Conservation (phyloP, 768 basidiomycete genomes). For the Suillus sp. region DNA sequence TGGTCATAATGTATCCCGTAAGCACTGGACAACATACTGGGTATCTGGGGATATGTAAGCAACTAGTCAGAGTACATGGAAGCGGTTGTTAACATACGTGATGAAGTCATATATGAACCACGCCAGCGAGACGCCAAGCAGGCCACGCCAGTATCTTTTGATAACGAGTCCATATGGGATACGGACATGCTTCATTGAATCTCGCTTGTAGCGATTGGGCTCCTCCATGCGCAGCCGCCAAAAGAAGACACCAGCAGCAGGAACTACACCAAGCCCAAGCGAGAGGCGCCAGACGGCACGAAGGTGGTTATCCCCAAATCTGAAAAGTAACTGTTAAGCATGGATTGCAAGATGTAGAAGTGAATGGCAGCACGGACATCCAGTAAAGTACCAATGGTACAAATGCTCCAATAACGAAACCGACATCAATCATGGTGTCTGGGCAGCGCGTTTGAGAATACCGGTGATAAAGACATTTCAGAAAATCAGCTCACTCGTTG, state of each 20-base stretch:
- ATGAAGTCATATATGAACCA: constrained; percentile 92
- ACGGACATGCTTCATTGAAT: constrained; percentile 73
- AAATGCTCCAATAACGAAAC: constrained; percentile 78
- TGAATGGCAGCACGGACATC: constrained; percentile 58
- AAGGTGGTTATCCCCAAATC: constrained; percentile 78
- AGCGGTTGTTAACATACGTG: constrained; percentile 44
- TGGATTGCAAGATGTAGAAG: neutral
- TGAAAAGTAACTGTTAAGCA: constrained; percentile 27
- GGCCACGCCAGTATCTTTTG: constrained; percentile 75
- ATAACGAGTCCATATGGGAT: constrained; percentile 81
- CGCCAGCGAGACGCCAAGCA: constrained; percentile 72
- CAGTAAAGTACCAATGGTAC: constrained; percentile 85
- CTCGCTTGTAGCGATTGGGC: constrained; percentile 69
- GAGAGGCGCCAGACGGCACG: constrained; percentile 87
- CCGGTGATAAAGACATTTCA: constrained; percentile 3
- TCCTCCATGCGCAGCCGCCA: constrained; percentile 90
- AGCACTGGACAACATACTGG: constrained; percentile 48
- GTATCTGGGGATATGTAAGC: constrained; percentile 43
- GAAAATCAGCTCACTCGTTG: constrained; percentile 66
- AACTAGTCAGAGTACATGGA: neutral
- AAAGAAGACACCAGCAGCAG: constrained; percentile 77
- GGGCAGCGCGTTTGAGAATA: constrained; percentile 12
- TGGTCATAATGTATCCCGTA: neutral
- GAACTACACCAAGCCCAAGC: constrained; percentile 80
- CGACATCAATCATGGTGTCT: constrained; percentile 87